These are phyloP conservation scores for Zymoseptoria tritici DNA, from an alignment of 2,329 filamentous ascomycete genomes.

Conservation along the genomic window DNA sequence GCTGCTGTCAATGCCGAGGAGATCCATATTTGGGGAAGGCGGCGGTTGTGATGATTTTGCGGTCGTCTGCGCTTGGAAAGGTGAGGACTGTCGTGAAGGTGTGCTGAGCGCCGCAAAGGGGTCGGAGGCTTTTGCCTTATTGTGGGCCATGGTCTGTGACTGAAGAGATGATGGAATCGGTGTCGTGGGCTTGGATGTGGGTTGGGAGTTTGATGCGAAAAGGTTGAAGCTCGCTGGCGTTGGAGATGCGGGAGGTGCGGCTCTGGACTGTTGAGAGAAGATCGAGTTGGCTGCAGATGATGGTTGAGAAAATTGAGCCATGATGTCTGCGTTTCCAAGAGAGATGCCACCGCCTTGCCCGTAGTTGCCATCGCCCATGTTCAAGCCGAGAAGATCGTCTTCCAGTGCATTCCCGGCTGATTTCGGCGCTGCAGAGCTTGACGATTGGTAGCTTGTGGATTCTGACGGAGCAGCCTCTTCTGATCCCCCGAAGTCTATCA, in stretches of 20 bases:
- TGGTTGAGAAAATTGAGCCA: slow-evolving; percentile 29
- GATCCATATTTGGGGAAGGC: slow-evolving; percentile 18
- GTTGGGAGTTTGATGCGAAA: slow-evolving; percentile 43
- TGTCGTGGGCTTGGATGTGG: slow-evolving; percentile 43
- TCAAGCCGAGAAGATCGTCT: slow-evolving; percentile 84
- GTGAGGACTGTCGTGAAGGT: slow-evolving; percentile 44
- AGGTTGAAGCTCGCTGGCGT: slow-evolving; percentile 48
- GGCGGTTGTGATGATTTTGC: slow-evolving; percentile 30
- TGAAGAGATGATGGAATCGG: slow-evolving; percentile 33
- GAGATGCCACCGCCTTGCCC: slow-evolving; percentile 75
- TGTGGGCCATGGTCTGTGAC: slow-evolving; percentile 11
- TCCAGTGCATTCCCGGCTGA: slow-evolving; percentile 62
- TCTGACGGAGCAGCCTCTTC: slow-evolving; percentile 43
- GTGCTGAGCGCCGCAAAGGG: slow-evolving; percentile 55
- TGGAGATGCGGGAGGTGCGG: slow-evolving; percentile 26
- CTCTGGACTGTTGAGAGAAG: slow-evolving; percentile 21
- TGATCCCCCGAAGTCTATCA: slow-evolving; percentile 81
- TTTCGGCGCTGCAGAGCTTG: slow-evolving; percentile 31
- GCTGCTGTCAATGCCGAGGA: slow-evolving; percentile 26
- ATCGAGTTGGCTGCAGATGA: slow-evolving; percentile 24
- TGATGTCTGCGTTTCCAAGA: slow-evolving; percentile 48
- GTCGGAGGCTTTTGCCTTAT: slow-evolving; percentile 39
- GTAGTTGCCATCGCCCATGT: slow-evolving; percentile 64
- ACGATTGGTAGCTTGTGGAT: slow-evolving; percentile 24
- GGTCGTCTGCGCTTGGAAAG: slow-evolving; percentile 43